Percentiles rank a stretch among this genome's conserved stretches.
These are phyloP conservation scores for Dalbergia cultrata DNA, from an alignment of 306 rosid genomes.

Conservation along the genomic window DNA sequence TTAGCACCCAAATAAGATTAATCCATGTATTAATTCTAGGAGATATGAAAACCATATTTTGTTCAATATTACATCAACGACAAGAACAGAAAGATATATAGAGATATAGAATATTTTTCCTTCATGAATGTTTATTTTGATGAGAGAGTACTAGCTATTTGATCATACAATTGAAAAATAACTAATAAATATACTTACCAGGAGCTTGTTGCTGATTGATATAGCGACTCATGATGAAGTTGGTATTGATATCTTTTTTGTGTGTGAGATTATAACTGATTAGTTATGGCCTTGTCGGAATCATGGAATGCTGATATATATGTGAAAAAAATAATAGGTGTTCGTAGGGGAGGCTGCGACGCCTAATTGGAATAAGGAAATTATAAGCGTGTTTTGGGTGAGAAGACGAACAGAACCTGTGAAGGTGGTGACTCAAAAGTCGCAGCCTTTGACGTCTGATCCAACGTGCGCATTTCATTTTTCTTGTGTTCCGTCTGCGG, in stretches of 20 bases:
- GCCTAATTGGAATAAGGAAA: neutral
- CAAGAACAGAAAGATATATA: neutral
- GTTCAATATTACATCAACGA: neutral
- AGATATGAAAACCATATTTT: neutral
- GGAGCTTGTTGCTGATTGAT: constrained; percentile 55
- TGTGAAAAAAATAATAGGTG: neutral
- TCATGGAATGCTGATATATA: neutral
- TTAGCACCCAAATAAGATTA: neutral
- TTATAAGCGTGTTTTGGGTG: neutral
- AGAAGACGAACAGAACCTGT: neutral
- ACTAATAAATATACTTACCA: neutral
- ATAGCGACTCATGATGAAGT: constrained; percentile 38
- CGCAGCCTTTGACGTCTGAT: constrained; percentile 2
- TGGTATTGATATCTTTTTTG: neutral
- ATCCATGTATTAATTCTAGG: neutral
- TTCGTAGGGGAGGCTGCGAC: neutral
- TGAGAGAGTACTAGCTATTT: neutral
- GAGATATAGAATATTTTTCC: neutral
- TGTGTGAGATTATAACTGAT: neutral
- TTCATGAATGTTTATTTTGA: neutral
- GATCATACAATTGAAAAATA: neutral
- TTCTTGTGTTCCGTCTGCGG: neutral
- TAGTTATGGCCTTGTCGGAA: neutral
- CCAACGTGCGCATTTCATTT: too few relatives aligned
- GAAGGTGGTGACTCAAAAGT: neutral